A percentile compares a stretch with the other conserved stretches of the same genome.
Conservation (phyloP, 805 yeast species). For the Wilhelminamyces savonicus region DNA sequence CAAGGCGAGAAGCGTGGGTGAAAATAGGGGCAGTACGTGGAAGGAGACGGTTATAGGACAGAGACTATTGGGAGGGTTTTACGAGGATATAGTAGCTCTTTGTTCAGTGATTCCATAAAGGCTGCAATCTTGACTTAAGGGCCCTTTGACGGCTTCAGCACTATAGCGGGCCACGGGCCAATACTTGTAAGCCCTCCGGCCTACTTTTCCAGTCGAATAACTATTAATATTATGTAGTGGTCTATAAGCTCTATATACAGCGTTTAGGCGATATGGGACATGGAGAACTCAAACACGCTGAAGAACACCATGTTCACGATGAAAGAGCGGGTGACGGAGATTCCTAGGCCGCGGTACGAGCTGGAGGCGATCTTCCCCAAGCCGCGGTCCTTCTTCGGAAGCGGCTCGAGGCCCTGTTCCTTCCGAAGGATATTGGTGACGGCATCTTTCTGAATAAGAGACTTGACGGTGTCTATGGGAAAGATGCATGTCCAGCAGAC, state of each 20-base stretch:
- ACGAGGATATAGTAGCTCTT: too few relatives aligned
- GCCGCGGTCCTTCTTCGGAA: slow-evolving; percentile 24
- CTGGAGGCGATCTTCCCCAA: slow-evolving; percentile 31
- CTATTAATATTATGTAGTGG: too few relatives aligned
- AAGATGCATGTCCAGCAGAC: slow-evolving; percentile 70
- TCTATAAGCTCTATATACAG: slow-evolving; percentile 1
- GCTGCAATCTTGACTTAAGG: too few relatives aligned
- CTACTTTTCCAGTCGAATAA: too few relatives aligned
- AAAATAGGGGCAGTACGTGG: too few relatives aligned
- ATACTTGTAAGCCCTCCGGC: too few relatives aligned
- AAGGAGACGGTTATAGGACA: too few relatives aligned
- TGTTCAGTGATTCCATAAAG: too few relatives aligned
- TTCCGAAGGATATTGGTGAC: slow-evolving; percentile 59
- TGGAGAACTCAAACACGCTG: slow-evolving; percentile 60
- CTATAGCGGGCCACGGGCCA: too few relatives aligned
- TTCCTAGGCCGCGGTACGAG: slow-evolving; percentile 74
- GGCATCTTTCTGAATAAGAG: slow-evolving; percentile 67
- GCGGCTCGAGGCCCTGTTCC: slow-evolving; percentile 39
- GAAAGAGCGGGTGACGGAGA: slow-evolving; percentile 66
- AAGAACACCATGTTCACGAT: slow-evolving; percentile 72
- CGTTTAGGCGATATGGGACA: slow-evolving; percentile 44
- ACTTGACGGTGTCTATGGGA: slow-evolving; percentile 77
- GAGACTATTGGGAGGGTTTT: too few relatives aligned
- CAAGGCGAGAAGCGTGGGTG: too few relatives aligned
- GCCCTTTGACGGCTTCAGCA: too few relatives aligned